phyloP scores from a whole-genome alignment of 225 moss, liverwort and hornwort genomes.

The Marchantia paleacea region DNA sequence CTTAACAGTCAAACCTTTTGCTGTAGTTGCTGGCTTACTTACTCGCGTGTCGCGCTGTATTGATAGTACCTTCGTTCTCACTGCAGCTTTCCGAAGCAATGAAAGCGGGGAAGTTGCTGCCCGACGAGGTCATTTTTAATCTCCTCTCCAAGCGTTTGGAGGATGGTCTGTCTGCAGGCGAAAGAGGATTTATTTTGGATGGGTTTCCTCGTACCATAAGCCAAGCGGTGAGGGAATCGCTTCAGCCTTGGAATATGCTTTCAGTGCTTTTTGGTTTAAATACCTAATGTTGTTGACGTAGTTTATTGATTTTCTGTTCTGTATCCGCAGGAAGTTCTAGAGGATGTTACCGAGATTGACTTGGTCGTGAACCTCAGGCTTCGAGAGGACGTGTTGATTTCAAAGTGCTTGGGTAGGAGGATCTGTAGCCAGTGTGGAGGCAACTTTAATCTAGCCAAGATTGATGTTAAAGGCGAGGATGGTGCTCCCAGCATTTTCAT shows the following conservation, averaged over 20 bases:
- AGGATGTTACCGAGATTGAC: constrained; percentile 76
- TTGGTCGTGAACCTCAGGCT: constrained; percentile 82
- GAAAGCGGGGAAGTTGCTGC: constrained; percentile 75
- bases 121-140: constrained; percentile 75
- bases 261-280: background rate
- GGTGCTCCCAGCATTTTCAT: constrained; percentile 65
- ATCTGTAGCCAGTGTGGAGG: constrained; percentile 91
- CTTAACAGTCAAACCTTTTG: no score
- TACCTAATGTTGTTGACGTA: background rate
- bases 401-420: constrained; percentile 86
- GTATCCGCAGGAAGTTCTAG: constrained; percentile 57
- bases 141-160: constrained; percentile 74
- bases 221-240: constrained; percentile 61
- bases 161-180: constrained; percentile 54
- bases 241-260: background rate
- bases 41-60: background rate
- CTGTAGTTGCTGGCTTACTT: no score
- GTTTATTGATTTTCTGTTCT: background rate
- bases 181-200: constrained; percentile 84
- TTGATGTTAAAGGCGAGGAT: constrained; percentile 60
- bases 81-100: constrained; percentile 65
- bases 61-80: background rate
- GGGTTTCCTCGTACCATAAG: constrained; percentile 90
- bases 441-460: constrained; percentile 80
- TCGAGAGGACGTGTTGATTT: constrained; percentile 74